phyloP scores from a whole-genome alignment of 2,329 filamentous ascomycete genomes.

The Fusarium zealandicum region DNA sequence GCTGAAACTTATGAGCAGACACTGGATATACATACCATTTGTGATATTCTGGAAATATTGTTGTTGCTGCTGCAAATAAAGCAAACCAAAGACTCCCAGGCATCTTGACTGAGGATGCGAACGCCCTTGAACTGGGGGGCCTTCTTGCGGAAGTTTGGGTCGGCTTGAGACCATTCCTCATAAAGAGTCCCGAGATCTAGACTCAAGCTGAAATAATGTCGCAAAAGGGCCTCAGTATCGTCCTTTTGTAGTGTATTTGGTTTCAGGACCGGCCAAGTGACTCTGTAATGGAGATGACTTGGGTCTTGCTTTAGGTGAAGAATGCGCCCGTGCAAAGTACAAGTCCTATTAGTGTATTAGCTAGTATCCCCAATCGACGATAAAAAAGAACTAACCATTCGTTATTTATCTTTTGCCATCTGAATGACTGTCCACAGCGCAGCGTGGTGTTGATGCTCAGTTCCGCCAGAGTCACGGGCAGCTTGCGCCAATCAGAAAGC shows the following conservation, averaged over 20 bases:
- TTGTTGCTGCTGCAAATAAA: constrained; percentile 99
- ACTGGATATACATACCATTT: constrained; percentile 71
- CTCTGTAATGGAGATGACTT: constrained; percentile 79
- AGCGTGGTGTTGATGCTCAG: constrained; percentile 94
- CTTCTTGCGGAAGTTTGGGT: constrained; percentile 87
- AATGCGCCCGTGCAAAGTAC: constrained; percentile 84
- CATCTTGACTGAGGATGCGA: constrained; percentile 90
- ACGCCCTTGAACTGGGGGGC: constrained; percentile 90
- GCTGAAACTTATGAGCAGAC: background rate
- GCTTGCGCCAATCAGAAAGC: constrained; percentile 82
- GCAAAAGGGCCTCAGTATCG: constrained; percentile 76
- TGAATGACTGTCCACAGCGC: constrained; percentile 94
- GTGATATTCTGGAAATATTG: constrained; percentile 92
- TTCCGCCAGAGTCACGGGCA: constrained; percentile 83
- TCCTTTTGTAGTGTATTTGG: constrained; percentile 51
- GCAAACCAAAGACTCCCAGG: constrained; percentile 91
- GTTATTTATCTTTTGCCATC: constrained; percentile 86
- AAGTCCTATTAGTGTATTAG: constrained; percentile 68
- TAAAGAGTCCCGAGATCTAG: constrained; percentile 82
- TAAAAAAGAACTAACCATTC: constrained; percentile 69
- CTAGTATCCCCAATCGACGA: background rate
- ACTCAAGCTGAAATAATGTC: constrained; percentile 85
- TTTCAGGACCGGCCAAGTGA: constrained; percentile 61
- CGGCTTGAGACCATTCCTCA: constrained; percentile 82
- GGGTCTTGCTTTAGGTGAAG: constrained; percentile 85